These are phyloP conservation scores for Condylostoma magnum DNA, from an alignment of 169 alveolate species.

Conservation along the genomic window DNA sequence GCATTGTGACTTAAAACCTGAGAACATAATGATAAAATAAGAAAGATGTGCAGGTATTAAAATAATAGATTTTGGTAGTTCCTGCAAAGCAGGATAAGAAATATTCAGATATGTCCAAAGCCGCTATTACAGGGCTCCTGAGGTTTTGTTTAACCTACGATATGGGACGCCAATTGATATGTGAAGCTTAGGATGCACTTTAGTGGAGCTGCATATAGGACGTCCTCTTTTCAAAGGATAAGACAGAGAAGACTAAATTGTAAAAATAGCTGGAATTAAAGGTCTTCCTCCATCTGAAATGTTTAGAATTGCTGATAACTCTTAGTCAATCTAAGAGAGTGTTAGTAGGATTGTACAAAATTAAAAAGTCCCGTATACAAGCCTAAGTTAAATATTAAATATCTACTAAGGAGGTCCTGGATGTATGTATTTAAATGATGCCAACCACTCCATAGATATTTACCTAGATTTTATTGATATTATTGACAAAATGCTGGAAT, in stretches of 20 bases:
- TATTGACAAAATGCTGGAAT: conserved; percentile 71
- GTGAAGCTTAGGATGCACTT: conserved; percentile 74
- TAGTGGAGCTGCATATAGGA: conserved; percentile 63
- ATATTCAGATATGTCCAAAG: conserved; percentile 63
- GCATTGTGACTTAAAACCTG: conserved; percentile 84
- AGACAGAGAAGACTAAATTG: conserved; percentile 64
- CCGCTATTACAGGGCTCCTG: conserved; percentile 74
- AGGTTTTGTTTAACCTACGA: conserved; percentile 55
- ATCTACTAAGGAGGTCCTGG: too few species aligned
- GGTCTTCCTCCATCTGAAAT: conserved; percentile 37
- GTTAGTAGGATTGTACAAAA: too few species aligned
- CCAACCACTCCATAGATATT: too few species aligned
- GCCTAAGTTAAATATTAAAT: too few species aligned
- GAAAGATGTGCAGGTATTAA: conserved; percentile 51
- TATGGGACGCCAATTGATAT: conserved; percentile 60
- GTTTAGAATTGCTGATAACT: not conserved
- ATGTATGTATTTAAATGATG: too few species aligned
- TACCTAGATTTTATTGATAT: conserved; percentile 53
- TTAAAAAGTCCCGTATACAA: too few species aligned
- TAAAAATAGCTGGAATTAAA: conserved; percentile 59
- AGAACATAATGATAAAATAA: conserved; percentile 68
- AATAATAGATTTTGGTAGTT: conserved; percentile 71
- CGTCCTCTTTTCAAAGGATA: conserved; percentile 66
- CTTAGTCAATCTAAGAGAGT: too few species aligned
- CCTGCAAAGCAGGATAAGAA: conserved; percentile 47